These are phyloP conservation scores for Blastocystis sp. DNA, from an alignment of 352 stramenopile species.

Conservation along the genomic window DNA sequence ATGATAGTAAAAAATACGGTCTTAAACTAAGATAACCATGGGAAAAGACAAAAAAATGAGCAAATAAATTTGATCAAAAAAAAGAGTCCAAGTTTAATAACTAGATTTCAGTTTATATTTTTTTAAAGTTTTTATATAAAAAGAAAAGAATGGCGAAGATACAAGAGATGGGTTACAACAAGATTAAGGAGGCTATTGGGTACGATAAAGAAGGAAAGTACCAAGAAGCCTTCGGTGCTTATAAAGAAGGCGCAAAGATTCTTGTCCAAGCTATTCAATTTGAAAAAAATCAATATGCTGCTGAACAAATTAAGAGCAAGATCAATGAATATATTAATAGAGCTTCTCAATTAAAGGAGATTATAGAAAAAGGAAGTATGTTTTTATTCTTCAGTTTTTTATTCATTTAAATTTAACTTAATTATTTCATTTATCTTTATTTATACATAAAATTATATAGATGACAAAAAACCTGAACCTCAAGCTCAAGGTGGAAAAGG, in stretches of 20 bases:
- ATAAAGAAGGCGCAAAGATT: slow-evolving; percentile 9
- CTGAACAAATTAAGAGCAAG: slow-evolving; percentile 66
- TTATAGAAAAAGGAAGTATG: slow-evolving; percentile 50
- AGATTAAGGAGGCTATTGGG: slow-evolving; percentile 13
- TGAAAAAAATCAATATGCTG: slow-evolving; percentile 67
- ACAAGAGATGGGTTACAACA: no score
- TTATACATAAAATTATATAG: no score
- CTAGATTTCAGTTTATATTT: no score
- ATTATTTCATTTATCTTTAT: no score
- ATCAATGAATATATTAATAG: slow-evolving; percentile 67
- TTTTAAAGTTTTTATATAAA: no score
- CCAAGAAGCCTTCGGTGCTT: slow-evolving; percentile 9
- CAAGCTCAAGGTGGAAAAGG: slow-evolving; percentile 52
- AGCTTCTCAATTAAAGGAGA: slow-evolving; percentile 59
- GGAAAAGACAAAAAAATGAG: no score
- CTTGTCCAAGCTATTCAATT: slow-evolving; percentile 38
- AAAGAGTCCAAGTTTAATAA: no score
- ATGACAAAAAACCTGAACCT: slow-evolving; percentile 20
- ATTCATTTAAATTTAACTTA: no score
- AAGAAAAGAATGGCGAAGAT: no score
- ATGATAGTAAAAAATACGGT: no score
- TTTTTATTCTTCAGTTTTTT: background rate
- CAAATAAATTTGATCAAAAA: no score
- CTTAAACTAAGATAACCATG: no score
- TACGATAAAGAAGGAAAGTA: slow-evolving; percentile 32